Base-by-base conservation (phyloP, 257 asterid species). In the Euphrasia confusa region DNA sequence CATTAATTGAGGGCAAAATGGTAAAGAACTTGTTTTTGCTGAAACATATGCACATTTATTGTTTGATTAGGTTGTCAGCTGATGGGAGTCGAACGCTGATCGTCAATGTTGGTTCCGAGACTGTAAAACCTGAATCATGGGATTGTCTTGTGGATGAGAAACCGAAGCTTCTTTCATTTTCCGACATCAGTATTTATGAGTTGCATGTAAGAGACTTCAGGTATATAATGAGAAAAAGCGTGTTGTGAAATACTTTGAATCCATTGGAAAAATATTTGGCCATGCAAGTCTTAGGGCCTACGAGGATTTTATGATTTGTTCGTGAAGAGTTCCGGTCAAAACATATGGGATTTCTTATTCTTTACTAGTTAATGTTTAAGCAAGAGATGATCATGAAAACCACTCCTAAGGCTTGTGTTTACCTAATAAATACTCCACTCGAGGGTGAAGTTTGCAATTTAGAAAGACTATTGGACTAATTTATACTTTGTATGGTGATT, bases 181-280 rank as follows among this genome's bases (percentile, higher is more conserved):
- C 90, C 64, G 97, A 92, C 71, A 70, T 81, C 77, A 92, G 98
- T 78, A 76, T 92, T 60, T 92, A 89, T 61, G 98, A 92, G 84
- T 73, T 92, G 83, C 98, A 89, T 71, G 86, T 92, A 54, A 83
- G 98, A 78, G 98, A 92, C 78, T 92, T 92, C 85, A 92, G 98
- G 98, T 89, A 79, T 76, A 61, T 68, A 42, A 52, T 30, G 15
- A 44, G 24, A 17, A 69, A 39, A 35, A 35, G 37, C 8, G 40
- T 35, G 40, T 35, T 35, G 40, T 35, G 40, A 35, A 35, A 35
- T 35, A 35, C 40, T 35, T 35, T 35, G 9, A 35, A 7, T 35
- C 10, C 40, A 35, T 35, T 35, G 40, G 40, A 35, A 35, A 35
- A 35, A 55, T 53, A 35, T 68, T 59, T 21, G 40, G 11, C 30